phyloP scores from a whole-genome alignment of 495 filamentous ascomycete species.

The Podospora appendiculata region DNA sequence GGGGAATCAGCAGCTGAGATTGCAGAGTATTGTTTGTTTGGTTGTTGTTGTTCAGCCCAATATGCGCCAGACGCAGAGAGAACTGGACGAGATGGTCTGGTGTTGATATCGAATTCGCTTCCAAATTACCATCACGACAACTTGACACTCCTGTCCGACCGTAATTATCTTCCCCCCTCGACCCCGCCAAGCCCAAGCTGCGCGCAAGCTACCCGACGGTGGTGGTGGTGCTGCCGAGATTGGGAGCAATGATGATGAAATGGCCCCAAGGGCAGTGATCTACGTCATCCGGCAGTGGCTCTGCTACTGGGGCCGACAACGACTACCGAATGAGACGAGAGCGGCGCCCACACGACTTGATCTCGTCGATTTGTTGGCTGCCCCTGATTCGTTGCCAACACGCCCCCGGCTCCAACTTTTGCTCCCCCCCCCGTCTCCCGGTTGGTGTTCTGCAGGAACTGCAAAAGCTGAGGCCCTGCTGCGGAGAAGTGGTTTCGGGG shows the following conservation, averaged over 20 bases:
- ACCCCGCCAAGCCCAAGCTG: too few species aligned
- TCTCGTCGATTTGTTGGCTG: neutral
- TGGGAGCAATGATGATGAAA: neutral
- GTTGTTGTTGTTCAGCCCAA: neutral
- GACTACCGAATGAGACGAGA: neutral
- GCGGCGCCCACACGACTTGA: neutral
- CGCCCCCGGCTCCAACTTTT: neutral
- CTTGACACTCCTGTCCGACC: too few species aligned
- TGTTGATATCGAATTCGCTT: too few species aligned
- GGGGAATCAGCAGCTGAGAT: too few species aligned
- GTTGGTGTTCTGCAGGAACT: neutral
- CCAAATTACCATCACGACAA: too few species aligned
- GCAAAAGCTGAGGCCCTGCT: neutral
- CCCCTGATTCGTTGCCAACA: neutral
- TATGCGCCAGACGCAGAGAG: neutral
- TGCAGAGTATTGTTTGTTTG: neutral
- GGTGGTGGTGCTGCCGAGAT: neutral
- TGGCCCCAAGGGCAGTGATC: neutral
- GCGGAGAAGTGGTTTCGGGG: too few species aligned
- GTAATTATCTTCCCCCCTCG: too few species aligned
- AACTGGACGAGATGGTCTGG: too few species aligned
- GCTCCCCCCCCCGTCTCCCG: neutral
- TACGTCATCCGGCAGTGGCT: conserved; percentile 6
- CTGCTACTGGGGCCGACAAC: neutral
- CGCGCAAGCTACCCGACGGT: neutral